phyloP scores from a whole-genome alignment of 2,329 filamentous ascomycete genomes.

The Exutisphaerella laricina region DNA sequence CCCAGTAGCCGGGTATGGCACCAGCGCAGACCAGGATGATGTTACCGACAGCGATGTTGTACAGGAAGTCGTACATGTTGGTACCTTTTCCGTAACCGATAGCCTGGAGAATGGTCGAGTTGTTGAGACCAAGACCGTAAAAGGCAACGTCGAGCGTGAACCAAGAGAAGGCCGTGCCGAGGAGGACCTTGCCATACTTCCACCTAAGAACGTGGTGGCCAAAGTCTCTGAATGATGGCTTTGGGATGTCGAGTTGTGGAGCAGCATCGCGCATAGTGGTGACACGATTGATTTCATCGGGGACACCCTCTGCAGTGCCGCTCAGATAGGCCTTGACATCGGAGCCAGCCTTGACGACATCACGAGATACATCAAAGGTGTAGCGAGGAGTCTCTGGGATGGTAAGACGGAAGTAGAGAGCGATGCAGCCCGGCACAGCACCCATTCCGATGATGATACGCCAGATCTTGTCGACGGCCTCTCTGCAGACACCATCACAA shows the following conservation, averaged over 20 bases:
- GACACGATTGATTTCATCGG: slow-evolving; percentile 63
- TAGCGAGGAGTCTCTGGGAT: slow-evolving; percentile 86
- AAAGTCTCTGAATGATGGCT: slow-evolving; percentile 70
- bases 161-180: slow-evolving; percentile 81
- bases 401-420: slow-evolving; percentile 79
- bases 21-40: slow-evolving; percentile 72
- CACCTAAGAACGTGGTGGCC: slow-evolving; percentile 61
- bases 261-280: slow-evolving; percentile 51
- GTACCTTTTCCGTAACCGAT: slow-evolving; percentile 64
- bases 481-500: slow-evolving; percentile 60
- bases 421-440: slow-evolving; percentile 71
- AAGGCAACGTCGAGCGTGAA: slow-evolving; percentile 66
- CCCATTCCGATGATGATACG: slow-evolving; percentile 74
- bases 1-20: slow-evolving; percentile 77
- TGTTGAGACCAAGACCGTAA: slow-evolving; percentile 63
- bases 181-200: slow-evolving; percentile 65
- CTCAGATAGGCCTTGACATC: slow-evolving; percentile 71
- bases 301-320: slow-evolving; percentile 56
- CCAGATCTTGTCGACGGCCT: slow-evolving; percentile 85
- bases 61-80: slow-evolving; percentile 63
- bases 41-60: slow-evolving; percentile 72
- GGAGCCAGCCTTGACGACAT: slow-evolving; percentile 66
- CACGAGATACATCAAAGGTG: slow-evolving; percentile 73
- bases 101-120: slow-evolving; percentile 62
- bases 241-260: slow-evolving; percentile 56